phyloP scores from a whole-genome alignment of 805 yeast species.

The Candida nemodendra region DNA sequence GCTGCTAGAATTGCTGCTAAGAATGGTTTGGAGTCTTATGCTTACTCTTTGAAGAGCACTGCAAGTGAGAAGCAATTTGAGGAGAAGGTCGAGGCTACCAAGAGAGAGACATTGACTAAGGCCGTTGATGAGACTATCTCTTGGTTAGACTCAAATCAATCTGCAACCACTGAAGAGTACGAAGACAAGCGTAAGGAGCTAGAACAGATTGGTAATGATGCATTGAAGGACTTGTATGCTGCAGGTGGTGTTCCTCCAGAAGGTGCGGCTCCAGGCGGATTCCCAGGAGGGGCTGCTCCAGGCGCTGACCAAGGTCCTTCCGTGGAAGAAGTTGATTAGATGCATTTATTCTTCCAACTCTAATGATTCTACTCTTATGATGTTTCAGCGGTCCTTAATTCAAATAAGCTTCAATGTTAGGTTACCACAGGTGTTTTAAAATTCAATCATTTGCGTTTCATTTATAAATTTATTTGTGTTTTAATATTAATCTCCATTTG shows the following conservation, averaged over 20 bases:
- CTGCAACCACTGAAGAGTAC: conserved; percentile 91
- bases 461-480: conserved; percentile 4
- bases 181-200: conserved; percentile 93
- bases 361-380: too few relatives aligned
- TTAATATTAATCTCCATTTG: background rate
- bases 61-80: conserved; percentile 71
- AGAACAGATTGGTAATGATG: conserved; percentile 93
- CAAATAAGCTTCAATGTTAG: background rate
- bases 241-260: conserved; percentile 83
- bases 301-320: conserved; percentile 61
- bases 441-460: background rate
- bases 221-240: conserved; percentile 95
- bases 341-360: conserved; percentile 6
- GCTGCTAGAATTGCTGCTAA: conserved; percentile 89
- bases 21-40: conserved; percentile 94
- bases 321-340: conserved; percentile 77
- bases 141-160: conserved; percentile 92
- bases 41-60: conserved; percentile 88
- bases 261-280: conserved; percentile 60
- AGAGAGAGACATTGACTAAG: conserved; percentile 59
- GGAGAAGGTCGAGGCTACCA: conserved; percentile 61
- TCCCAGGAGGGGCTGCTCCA: conserved; percentile 41
- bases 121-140: conserved; percentile 82
- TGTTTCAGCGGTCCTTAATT: too few relatives aligned
- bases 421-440: background rate